phyloP scores from a whole-genome alignment of 148 eudicot genomes.

The Vaccinium corymbosum region DNA sequence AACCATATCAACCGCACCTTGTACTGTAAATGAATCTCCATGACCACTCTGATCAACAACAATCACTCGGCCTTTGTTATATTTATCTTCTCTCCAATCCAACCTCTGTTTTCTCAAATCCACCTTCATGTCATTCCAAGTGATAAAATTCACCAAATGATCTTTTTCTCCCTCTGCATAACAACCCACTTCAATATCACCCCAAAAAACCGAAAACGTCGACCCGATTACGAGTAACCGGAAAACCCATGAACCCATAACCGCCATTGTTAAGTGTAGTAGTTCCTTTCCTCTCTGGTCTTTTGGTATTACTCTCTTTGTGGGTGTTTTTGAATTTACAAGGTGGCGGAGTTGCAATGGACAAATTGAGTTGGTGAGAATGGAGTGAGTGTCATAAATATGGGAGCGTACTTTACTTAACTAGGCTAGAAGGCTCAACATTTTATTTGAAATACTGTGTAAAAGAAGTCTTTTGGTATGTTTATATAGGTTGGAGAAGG shows the following conservation, averaged over 20 bases:
- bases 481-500: neutral
- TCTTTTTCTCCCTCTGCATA: neutral
- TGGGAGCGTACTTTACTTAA: constrained; percentile 12
- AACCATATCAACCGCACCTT: constrained; percentile 85
- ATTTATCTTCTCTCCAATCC: neutral
- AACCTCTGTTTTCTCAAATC: constrained; percentile 18
- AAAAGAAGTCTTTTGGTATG: neutral
- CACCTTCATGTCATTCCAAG: constrained; percentile 62
- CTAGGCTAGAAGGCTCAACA: too few species aligned
- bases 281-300: neutral
- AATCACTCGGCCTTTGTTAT: constrained; percentile 29
- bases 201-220: constrained; percentile 2
- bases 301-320: neutral
- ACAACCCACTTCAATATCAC: constrained; percentile 13
- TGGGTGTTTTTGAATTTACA: neutral
- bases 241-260: neutral
- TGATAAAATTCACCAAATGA: constrained; percentile 15
- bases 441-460: neutral
- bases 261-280: too few species aligned
- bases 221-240: neutral
- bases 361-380: neutral
- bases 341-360: neutral
- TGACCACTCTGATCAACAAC: constrained; percentile 67
- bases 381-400: constrained; percentile 24
- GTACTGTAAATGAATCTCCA: constrained; percentile 72